phyloP scores from a whole-genome alignment of 1,284 basidiomycete species.

The Fomitopsis betulina region DNA sequence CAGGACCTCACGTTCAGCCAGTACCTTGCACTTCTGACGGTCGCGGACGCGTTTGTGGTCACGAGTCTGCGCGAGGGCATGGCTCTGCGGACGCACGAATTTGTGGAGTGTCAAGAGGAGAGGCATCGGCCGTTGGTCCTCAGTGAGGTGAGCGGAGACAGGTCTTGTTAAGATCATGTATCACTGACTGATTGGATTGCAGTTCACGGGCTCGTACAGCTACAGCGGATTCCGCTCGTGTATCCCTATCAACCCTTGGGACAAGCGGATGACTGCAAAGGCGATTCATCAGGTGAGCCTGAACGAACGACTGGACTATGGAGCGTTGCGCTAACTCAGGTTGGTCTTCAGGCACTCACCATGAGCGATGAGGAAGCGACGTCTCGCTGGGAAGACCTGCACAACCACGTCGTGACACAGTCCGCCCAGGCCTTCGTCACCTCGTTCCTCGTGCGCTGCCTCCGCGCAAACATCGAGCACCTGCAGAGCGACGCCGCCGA shows the following conservation, averaged over 20 bases:
- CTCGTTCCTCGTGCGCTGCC: conserved; percentile 69
- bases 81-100: conserved; percentile 81
- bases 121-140: conserved; percentile 70
- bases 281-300: conserved; percentile 59
- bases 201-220: conserved; percentile 86
- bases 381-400: conserved; percentile 81
- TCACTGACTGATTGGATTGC: conserved; percentile 3
- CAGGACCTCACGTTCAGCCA: conserved; percentile 85
- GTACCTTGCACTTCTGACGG: conserved; percentile 78
- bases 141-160: conserved; percentile 49
- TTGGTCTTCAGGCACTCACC: conserved; percentile 49
- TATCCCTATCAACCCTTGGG: conserved; percentile 83
- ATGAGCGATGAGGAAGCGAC: conserved; percentile 73
- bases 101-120: conserved; percentile 77
- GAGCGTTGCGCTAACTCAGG: neutral
- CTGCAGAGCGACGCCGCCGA: conserved; percentile 32
- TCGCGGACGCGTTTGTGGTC: conserved; percentile 86
- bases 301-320: neutral
- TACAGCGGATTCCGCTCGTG: conserved; percentile 84
- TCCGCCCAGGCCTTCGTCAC: conserved; percentile 83
- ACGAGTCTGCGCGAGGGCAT: conserved; percentile 85
- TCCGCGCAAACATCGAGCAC: conserved; percentile 70
- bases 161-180: neutral
- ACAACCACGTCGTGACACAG: conserved; percentile 84
- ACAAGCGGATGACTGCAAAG: conserved; percentile 66